Conservation (phyloP, 352 stramenopile species). For the Phytophthora crassamura region DNA sequence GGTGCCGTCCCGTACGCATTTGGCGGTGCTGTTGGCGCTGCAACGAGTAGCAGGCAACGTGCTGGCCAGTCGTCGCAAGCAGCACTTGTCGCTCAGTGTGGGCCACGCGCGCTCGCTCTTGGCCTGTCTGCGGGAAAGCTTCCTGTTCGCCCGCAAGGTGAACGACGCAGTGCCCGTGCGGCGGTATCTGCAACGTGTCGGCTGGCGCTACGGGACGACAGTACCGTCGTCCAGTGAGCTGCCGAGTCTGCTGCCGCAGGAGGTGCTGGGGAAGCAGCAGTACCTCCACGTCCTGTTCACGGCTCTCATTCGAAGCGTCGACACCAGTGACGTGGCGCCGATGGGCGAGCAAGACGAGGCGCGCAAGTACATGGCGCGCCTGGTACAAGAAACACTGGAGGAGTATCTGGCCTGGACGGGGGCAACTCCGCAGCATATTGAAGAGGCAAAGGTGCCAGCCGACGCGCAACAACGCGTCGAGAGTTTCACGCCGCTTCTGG, state of each 20-base stretch:
- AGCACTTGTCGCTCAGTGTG: conserved; percentile 58
- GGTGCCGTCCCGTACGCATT: conserved; percentile 68
- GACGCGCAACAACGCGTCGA: conserved; percentile 65
- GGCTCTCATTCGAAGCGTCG: conserved; percentile 31
- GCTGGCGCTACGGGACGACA: conserved; percentile 61
- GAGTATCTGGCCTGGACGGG: conserved; percentile 78
- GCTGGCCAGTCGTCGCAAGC: conserved; percentile 51
- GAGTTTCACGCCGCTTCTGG: conserved; percentile 62
- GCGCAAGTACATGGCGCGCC: conserved; percentile 66
- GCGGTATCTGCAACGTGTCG: conserved; percentile 49
- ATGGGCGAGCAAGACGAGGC: conserved; percentile 66
- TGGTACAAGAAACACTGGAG: conserved; percentile 66
- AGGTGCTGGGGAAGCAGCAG: conserved; percentile 80
- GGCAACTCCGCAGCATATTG: conserved; percentile 14
- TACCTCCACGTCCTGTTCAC: conserved; percentile 76
- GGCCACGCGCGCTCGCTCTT: conserved; percentile 62
- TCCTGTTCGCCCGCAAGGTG: conserved; percentile 71
- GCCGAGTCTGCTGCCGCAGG: conserved; percentile 73
- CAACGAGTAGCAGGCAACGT: conserved; percentile 76
- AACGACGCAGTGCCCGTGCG: conserved; percentile 73
- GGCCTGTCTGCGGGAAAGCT: conserved; percentile 72
- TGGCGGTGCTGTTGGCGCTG: conserved; percentile 71
- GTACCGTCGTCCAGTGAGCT: conserved; percentile 47
- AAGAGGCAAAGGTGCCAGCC: conserved; percentile 35
- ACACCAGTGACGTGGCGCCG: conserved; percentile 33